These are phyloP conservation scores for Ascochyta viciae-villosae DNA, from an alignment of 2,329 filamentous ascomycete species.

Conservation along the genomic window DNA sequence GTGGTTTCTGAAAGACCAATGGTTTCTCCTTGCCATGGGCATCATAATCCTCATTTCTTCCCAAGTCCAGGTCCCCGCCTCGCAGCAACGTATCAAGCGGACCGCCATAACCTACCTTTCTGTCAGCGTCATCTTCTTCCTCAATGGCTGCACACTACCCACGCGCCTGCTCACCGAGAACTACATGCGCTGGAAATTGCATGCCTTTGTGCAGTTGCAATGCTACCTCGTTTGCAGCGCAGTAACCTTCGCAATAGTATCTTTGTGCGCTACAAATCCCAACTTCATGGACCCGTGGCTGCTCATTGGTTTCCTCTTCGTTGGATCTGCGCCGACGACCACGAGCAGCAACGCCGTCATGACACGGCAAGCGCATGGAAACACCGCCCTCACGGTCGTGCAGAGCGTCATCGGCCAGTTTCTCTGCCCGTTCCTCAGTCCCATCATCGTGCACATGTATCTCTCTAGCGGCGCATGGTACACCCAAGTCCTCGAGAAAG, in stretches of 20 bases:
- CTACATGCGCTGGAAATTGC: conserved; percentile 70
- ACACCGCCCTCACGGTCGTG: conserved; percentile 58
- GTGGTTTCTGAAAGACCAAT: conserved; percentile 63
- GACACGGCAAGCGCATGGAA: conserved; percentile 72
- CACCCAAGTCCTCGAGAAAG: conserved; percentile 61
- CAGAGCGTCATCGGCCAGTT: conserved; percentile 76
- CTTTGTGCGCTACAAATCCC: conserved; percentile 58
- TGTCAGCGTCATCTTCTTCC: conserved; percentile 73
- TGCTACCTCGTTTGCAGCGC: conserved; percentile 72
- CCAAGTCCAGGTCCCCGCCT: conserved; percentile 62
- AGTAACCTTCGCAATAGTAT: conserved; percentile 64
- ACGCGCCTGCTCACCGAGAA: conserved; percentile 67
- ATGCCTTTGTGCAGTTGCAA: conserved; percentile 70
- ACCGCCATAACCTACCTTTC: conserved; percentile 69
- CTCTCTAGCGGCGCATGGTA: conserved; percentile 62
- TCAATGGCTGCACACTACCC: conserved; percentile 73
- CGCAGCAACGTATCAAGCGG: conserved; percentile 59
- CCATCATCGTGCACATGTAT: conserved; percentile 68
- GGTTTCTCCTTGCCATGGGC: conserved; percentile 69
- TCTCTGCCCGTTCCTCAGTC: conserved; percentile 71
- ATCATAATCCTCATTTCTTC: conserved; percentile 61
- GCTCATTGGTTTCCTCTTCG: conserved; percentile 71
- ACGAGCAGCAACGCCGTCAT: conserved; percentile 78
- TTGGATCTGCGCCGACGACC: conserved; percentile 74
- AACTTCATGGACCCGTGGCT: conserved; percentile 68